Percentiles rank a stretch among this genome's conserved stretches.
These are phyloP conservation scores for Leccinum subfulvum DNA, from an alignment of 1,284 basidiomycete genomes.

Conservation along the genomic window DNA sequence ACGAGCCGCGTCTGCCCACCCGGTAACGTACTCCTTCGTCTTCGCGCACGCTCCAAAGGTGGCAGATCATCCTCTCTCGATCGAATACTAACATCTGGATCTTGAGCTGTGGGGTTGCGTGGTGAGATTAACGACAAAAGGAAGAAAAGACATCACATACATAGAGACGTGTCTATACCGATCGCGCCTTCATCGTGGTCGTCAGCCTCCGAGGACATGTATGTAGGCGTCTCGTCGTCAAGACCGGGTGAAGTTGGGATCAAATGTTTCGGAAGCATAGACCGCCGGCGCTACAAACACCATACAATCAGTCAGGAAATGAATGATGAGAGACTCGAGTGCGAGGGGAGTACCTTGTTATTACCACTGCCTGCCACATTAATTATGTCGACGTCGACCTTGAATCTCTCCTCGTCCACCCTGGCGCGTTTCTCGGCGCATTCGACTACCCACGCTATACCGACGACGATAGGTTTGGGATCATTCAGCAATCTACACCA, in stretches of 20 bases:
- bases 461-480: too few species aligned
- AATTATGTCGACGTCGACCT: too few species aligned
- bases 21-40: constrained; percentile 30
- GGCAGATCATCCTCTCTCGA: background rate
- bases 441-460: too few species aligned
- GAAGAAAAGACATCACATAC: constrained; percentile 35
- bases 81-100: constrained; percentile 31
- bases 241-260: constrained; percentile 34
- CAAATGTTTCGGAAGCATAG: constrained; percentile 68
- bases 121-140: constrained; percentile 5
- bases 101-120: constrained; percentile 22
- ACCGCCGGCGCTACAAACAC: constrained; percentile 47
- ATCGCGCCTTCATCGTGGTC: constrained; percentile 25
- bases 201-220: too few species aligned
- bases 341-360: constrained; percentile 7
- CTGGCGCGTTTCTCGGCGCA: too few species aligned
- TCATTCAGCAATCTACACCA: too few species aligned
- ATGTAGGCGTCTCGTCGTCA: constrained; percentile 7
- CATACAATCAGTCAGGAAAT: too few species aligned
- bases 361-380: too few species aligned
- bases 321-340: too few species aligned
- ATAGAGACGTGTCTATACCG: constrained; percentile 42
- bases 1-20: constrained; percentile 32
- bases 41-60: constrained; percentile 48
- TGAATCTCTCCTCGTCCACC: too few species aligned